Evolutionary conservation across 148 eudicot species (phyloP).

Genomic region (Polygonum maritimum): DNA sequence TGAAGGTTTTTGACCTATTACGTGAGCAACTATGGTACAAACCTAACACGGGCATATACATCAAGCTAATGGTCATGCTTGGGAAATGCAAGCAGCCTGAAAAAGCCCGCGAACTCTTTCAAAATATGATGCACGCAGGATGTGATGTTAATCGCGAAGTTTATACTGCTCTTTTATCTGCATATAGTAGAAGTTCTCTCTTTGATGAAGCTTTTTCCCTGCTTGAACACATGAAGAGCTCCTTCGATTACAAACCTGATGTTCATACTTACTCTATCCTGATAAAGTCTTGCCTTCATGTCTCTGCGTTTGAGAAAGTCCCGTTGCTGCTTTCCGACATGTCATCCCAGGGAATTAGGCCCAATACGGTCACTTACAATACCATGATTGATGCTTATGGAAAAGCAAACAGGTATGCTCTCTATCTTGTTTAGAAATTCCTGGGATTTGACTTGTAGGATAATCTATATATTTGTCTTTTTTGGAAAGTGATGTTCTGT

Average conservation of each 20-base stretch:
- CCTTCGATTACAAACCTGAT: slow-evolving; percentile 59
- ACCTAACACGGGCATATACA: slow-evolving; percentile 64
- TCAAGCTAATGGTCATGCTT: slow-evolving; percentile 87
- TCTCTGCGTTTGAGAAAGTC: slow-evolving; percentile 55
- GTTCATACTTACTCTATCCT: slow-evolving; percentile 76
- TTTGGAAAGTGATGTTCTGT: background rate
- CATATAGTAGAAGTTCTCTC: slow-evolving; percentile 75
- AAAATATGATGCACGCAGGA: slow-evolving; percentile 78
- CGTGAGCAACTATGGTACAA: slow-evolving; percentile 89
- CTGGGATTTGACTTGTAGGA: background rate
- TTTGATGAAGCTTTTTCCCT: slow-evolving; percentile 64
- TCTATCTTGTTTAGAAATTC: background rate
- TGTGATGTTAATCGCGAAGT: slow-evolving; percentile 55
- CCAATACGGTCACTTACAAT: slow-evolving; percentile 80
- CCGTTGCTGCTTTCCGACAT: slow-evolving; percentile 62
- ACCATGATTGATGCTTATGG: slow-evolving; percentile 85
- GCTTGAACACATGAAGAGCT: slow-evolving; percentile 71
- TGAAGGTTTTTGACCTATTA: slow-evolving; percentile 78
- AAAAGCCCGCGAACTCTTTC: slow-evolving; percentile 59
- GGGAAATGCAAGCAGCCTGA: slow-evolving; percentile 93
- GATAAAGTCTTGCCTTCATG: slow-evolving; percentile 71
- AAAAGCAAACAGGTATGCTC: slow-evolving; percentile 60
- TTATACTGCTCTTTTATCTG: slow-evolving; percentile 84
- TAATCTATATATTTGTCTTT: background rate
- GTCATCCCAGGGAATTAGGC: slow-evolving; percentile 62